phyloP scores from a whole-genome alignment of 768 basidiomycete genomes.

The Lactarius psammicola region DNA sequence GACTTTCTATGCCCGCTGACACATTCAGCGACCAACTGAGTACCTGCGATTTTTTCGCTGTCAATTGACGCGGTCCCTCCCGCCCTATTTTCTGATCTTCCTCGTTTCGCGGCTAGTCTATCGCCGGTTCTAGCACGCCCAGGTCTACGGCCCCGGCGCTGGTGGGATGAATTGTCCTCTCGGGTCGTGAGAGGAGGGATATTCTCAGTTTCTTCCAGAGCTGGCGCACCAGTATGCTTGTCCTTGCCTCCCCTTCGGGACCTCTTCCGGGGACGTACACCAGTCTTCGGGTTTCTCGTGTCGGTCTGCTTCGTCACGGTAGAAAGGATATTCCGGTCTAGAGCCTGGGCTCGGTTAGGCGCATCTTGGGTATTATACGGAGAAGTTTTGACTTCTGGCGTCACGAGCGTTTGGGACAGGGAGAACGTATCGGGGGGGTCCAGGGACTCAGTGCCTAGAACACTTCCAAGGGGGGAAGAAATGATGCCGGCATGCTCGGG shows the following conservation, averaged over 20 bases:
- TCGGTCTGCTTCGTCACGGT: not conserved
- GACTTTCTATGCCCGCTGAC: not conserved
- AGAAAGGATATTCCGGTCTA: not conserved
- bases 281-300: not conserved
- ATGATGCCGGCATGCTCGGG: not conserved
- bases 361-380: constrained; percentile 1
- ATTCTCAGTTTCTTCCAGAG: constrained; percentile 12
- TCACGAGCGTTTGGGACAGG: not conserved
- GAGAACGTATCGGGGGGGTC: not conserved
- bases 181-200: constrained; percentile 6
- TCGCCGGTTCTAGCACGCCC: not conserved
- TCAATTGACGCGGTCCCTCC: not conserved
- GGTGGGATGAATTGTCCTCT: constrained; percentile 4
- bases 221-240: not conserved
- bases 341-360: not conserved
- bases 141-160: constrained; percentile 1
- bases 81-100: not conserved
- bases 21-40: not conserved
- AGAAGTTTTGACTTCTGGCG: not conserved
- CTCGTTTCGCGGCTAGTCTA: constrained; percentile 1
- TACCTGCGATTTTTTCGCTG: not conserved
- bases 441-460: not conserved
- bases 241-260: constrained; percentile 3
- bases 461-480: not conserved
- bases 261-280: constrained; percentile 2